Percentiles rank a stretch among this genome's conserved stretches.
These are phyloP conservation scores for Skeletonema potamos DNA, from an alignment of 108 stramenopile species.

Conservation along the genomic window DNA sequence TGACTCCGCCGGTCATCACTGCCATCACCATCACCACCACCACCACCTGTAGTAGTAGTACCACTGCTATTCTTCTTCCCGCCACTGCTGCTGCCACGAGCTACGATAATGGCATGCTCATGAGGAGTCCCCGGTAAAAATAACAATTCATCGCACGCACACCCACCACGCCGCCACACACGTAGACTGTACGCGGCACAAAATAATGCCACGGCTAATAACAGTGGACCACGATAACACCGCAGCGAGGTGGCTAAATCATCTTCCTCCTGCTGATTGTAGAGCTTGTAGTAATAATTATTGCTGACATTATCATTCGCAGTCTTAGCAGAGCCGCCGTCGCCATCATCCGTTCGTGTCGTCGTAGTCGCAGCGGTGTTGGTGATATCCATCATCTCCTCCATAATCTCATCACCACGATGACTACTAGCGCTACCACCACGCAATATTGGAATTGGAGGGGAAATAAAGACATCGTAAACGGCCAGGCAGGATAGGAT, in stretches of 20 bases:
- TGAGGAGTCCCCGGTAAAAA: conserved; percentile 86
- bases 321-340: too few species aligned
- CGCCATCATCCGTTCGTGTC: too few species aligned
- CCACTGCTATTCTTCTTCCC: background rate
- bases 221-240: conserved; percentile 68
- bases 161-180: conserved; percentile 85
- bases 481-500: conserved; percentile 36
- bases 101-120: conserved; percentile 24
- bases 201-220: conserved; percentile 78
- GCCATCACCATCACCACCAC: background rate
- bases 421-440: too few species aligned
- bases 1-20: too few species aligned
- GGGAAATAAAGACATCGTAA: conserved; percentile 42
- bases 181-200: conserved; percentile 76
- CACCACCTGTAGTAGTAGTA: too few species aligned
- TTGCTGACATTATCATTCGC: too few species aligned
- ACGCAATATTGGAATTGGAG: conserved; percentile 24
- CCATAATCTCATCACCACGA: background rate
- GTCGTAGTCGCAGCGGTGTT: too few species aligned
- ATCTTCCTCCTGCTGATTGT: conserved; percentile 20
- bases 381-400: background rate
- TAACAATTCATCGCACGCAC: conserved; percentile 85
- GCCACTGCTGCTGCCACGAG: background rate
- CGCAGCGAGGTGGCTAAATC: conserved; percentile 43
- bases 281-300: background rate